A percentile compares a stretch with the other conserved stretches of the same genome.
phyloP scores from a whole-genome alignment of 1,284 basidiomycete species.

The Ganoderma multipileum region DNA sequence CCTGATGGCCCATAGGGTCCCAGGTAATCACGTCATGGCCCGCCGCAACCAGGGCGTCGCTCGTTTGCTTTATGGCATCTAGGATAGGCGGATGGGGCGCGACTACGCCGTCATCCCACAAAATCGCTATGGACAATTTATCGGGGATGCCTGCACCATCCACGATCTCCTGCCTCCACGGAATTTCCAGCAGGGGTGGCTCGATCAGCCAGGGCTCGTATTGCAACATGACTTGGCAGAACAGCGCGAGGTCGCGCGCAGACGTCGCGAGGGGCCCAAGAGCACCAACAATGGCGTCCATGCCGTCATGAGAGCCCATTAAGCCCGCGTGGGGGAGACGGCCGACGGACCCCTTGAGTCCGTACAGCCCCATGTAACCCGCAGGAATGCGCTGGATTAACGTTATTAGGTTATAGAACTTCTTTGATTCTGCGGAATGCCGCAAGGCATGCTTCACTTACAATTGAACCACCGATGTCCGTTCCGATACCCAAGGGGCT shows the following conservation, averaged over 20 bases:
- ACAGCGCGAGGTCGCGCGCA: constrained; percentile 58
- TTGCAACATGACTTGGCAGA: constrained; percentile 57
- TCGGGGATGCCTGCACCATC: constrained; percentile 49
- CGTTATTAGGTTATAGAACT: constrained; percentile 22
- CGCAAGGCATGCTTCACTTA: constrained; percentile 32
- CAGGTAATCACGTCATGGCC: constrained; percentile 63
- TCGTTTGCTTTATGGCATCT: constrained; percentile 51
- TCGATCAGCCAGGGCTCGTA: constrained; percentile 62
- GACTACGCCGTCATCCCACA: constrained; percentile 63
- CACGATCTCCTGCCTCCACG: constrained; percentile 53
- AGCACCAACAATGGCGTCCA: constrained; percentile 59
- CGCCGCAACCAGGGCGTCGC: constrained; percentile 50
- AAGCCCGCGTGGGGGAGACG: constrained; percentile 59
- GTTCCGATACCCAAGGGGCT: constrained; percentile 65
- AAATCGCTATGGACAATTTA: constrained; percentile 57
- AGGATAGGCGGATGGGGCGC: constrained; percentile 60
- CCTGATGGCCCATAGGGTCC: constrained; percentile 52
- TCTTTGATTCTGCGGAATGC: constrained; percentile 18
- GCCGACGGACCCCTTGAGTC: constrained; percentile 59
- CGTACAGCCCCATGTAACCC: constrained; percentile 59
- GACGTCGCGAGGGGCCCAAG: constrained; percentile 61
- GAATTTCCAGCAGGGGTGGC: constrained; percentile 57
- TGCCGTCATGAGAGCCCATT: constrained; percentile 57
- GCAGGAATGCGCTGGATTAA: constrained; percentile 50
- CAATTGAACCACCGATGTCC: constrained; percentile 60